Base-by-base conservation (phyloP, 345 rosid species). In the Turnera subulata region DNA sequence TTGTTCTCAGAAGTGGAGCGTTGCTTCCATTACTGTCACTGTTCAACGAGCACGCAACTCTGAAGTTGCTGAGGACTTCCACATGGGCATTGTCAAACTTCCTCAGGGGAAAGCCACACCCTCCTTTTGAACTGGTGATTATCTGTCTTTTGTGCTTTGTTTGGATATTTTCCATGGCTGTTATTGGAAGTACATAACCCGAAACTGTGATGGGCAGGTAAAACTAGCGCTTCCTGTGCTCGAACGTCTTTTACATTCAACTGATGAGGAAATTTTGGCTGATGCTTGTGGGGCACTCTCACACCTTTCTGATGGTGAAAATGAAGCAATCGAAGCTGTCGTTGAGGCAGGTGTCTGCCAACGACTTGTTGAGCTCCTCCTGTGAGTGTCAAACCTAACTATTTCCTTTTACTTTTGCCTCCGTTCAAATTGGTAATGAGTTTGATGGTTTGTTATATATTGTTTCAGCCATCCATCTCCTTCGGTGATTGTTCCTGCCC, bases 51-150 rank as follows among this genome's bases (percentile, higher is more conserved):
- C 73, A 70, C 59, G 79, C 93, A 5, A 81, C 82, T 64, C 73
- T 80, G 39, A 78, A 86, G 29, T 82, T 85, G 92, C 73, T 85
- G 55, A 81, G 88, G 69, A 82, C 80, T 82, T 86, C 88, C 50
- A 85, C 88, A 13, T 82, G 92, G 88, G 80, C 92, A 37, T 74
- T 85, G 60, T 82, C 92, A 24, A 85, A 82, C 60, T 78, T 85
- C 62, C 80, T 88, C 19, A 82, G 84, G 53, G 92, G 92, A 59
- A 82, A 82, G 79, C 92, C 92, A 14, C 84, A 86, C 9, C 73
- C 88, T 38, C 83, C 81, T 39, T 85, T 85, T 73, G 86, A 80
- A 43, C 86, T 82, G 84, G 92, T 82, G 50, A 57, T 65, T 35
- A 21, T 11, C 26, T 32, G 45, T 45, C 4, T 63, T 42, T 16